phyloP scores from a whole-genome alignment of 192 early-diverging fungal species.

The Rhizoclosmatium globosum region DNA sequence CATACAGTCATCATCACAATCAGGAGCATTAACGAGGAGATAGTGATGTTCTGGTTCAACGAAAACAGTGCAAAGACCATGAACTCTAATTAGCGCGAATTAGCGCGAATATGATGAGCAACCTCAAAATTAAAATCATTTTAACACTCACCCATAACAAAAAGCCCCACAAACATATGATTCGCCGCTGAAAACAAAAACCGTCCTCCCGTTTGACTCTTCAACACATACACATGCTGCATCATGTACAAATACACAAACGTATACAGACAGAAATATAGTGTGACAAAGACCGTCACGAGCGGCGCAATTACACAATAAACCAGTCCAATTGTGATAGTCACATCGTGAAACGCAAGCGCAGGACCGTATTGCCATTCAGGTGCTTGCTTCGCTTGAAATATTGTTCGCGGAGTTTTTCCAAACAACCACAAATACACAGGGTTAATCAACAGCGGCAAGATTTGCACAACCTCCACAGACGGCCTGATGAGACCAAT shows the following conservation, averaged over 20 bases:
- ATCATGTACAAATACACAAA: slow-evolving; percentile 86
- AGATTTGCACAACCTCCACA: slow-evolving; percentile 73
- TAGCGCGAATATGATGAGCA: not conserved
- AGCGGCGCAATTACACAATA: slow-evolving; percentile 84
- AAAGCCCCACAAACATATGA: slow-evolving; percentile 54
- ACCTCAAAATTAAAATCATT: not conserved
- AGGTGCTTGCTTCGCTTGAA: slow-evolving; percentile 57
- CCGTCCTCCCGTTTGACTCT: slow-evolving; percentile 43
- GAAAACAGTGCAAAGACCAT: slow-evolving; percentile 78
- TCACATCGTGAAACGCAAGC: slow-evolving; percentile 46
- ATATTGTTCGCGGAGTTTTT: slow-evolving; percentile 77
- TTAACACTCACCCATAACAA: slow-evolving; percentile 57
- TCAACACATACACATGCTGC: slow-evolving; percentile 59
- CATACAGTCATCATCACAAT: slow-evolving; percentile 58
- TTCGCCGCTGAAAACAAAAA: slow-evolving; percentile 46
- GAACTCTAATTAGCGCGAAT: slow-evolving; percentile 64
- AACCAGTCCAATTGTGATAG: slow-evolving; percentile 69
- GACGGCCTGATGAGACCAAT: slow-evolving; percentile 67
- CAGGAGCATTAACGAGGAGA: slow-evolving; percentile 51
- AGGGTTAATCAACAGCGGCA: slow-evolving; percentile 68
- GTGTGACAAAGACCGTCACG: slow-evolving; percentile 75
- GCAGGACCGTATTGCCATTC: slow-evolving; percentile 38
- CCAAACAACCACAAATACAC: slow-evolving; percentile 60
- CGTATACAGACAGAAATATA: slow-evolving; percentile 78
- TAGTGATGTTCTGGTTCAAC: slow-evolving; percentile 58